Base-by-base conservation (phyloP, 2,329 filamentous ascomycete species). In the Colletotrichum eleusines region DNA sequence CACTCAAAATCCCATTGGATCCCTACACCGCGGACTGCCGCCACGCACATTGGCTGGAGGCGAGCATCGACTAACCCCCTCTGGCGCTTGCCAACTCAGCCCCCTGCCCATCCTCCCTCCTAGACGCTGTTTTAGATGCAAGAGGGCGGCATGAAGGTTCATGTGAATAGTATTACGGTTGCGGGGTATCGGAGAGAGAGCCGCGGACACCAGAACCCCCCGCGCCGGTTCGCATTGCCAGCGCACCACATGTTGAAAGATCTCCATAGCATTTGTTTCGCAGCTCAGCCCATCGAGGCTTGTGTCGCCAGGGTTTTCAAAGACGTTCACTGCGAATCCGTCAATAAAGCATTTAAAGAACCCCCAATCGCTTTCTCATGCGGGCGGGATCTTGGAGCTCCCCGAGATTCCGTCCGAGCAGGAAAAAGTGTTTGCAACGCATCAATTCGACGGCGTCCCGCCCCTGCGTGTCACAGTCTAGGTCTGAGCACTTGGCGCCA, bases 371-470 rank as follows among this genome's bases (percentile, higher is more conserved):
- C 20, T 44, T 20, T 53, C 20, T 63, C 18, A 54, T 53, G 60
- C 60, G 33, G n/a, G 38, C 60, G 60, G 60, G 48, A 40, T 26
- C 5, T 53, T 63, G 31, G 11, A 31, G 1, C 26, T 53, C 48
- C 31, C 60, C 60, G 60, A 63, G 26, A 42, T 53, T 42, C 60
- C 46, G 60, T 42, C 60, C 23, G 48, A 63, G 60, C 48, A 46
- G 20, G 40, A 16, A 35, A 35, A n/a, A 38, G 42, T 35, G 26
- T 16, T 20, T 33, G 60, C 35, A 14, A 33, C 35, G 60, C 60
- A 63, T 63, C 60, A 63, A 54, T 26, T 35, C 26, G 60, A 53
- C 60, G 60, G 60, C 33, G 59, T 53, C 53, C 35, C n/a, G 40
- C 26, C 33, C 33, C n/a, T n/a, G n/a, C 33, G 60, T 42, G 48